These are phyloP conservation scores for Turritis glabra DNA, from an alignment of 345 rosid species.

Conservation along the genomic window DNA sequence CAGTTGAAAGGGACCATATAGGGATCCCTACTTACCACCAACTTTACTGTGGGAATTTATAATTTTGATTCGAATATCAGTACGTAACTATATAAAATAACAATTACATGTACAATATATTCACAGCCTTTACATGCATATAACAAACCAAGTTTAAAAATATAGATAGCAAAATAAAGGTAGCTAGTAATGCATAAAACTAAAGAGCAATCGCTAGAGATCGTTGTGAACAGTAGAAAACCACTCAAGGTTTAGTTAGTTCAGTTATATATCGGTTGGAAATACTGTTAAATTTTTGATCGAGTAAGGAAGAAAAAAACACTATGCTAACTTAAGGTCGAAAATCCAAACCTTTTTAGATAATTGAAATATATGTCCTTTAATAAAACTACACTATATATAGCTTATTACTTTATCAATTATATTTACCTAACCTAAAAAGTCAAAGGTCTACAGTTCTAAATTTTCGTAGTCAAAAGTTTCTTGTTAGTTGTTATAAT, in stretches of 20 bases:
- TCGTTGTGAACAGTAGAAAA: conserved; percentile 1
- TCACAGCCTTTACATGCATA: conserved; percentile 1
- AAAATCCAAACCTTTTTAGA: neutral
- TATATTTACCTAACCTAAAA: neutral
- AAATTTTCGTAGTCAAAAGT: neutral
- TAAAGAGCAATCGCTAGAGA: neutral
- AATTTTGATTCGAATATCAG: conserved; percentile 9
- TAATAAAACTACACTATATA: neutral
- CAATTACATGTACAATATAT: neutral
- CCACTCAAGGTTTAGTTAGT: neutral
- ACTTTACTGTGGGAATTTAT: conserved; percentile 34
- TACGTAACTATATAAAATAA: neutral
- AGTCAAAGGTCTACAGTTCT: conserved; percentile 21
- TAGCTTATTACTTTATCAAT: conserved; percentile 6
- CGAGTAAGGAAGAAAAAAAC: neutral
- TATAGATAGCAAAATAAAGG: neutral
- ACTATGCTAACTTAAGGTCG: neutral
- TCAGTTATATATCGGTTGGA: neutral
- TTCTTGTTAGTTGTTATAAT: conserved; percentile 20
- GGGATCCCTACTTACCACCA: conserved; percentile 35
- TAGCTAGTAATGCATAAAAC: neutral
- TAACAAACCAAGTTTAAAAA: neutral
- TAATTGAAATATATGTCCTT: neutral
- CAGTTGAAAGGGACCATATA: conserved; percentile 33
- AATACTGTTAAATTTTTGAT: neutral